Base-by-base conservation (phyloP, 2,329 filamentous ascomycete genomes). In the Myriosclerotinia scirpicola region DNA sequence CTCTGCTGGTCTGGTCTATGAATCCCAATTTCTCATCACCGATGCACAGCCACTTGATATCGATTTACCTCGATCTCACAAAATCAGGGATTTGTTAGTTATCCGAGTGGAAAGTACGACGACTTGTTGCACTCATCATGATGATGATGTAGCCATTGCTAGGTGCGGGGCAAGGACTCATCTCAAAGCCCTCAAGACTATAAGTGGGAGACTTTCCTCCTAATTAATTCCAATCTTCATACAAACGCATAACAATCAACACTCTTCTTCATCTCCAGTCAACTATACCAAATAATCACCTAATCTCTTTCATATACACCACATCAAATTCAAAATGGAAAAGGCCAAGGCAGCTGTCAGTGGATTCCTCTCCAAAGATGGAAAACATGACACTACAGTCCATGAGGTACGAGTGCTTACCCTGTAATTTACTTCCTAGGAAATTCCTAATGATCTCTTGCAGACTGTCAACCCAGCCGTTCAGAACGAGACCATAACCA, bases 311-410 rank as follows among this genome's bases (percentile, higher is more conserved):
- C 56, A 59, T 7, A 26, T 5, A 34, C 30, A 63, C 40, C 36
- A 52, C 15, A 67, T 40, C 38, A 54, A 54, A 70, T 36, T 70
- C 65, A 72, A 65, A 71, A 88, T 90, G 87, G 82, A 90, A 20
- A 86, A 85, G 75, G 86, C 87, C 50, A 90, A 87, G 80, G 80
- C 82, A 73, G 84, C 84, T 68, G 83, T 90, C 73, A 79, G 79
- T 56, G 82, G 83, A 74, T 88, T 90, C 79, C 82, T 89, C 72
- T 80, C 77, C 75, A 83, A 83, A 72, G 80, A 85, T 66, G 87
- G 87, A 67, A 84, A 90, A 70, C 83, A 90, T 72, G 85, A 89
- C 73, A 91, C 89, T n/a, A 88, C 85, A 17, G 86, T 92, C 5
- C 85, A 91, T 69, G 86, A 91, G 77, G 75, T 73, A 69, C 26